Percentiles rank a stretch among this genome's conserved stretches.
phyloP scores from a whole-genome alignment of 106 monocot genomes.

The Acorus calamus region DNA sequence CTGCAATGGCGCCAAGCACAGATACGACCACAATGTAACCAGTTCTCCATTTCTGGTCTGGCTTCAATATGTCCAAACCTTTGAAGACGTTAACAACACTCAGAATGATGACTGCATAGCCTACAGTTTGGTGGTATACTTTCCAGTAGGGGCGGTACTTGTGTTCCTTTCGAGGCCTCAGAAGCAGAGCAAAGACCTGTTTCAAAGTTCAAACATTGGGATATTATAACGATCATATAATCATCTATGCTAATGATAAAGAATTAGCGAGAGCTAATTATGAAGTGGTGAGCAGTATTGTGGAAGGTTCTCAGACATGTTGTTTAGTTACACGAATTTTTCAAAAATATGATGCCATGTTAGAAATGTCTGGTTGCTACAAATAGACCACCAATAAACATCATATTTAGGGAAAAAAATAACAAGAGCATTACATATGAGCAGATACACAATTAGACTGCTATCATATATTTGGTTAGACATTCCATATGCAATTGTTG shows the following conservation, averaged over 20 bases:
- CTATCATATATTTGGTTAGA: too few species aligned
- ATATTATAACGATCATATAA: neutral
- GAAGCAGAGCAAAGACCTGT: slow-evolving; percentile 4
- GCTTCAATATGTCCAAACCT: slow-evolving; percentile 7
- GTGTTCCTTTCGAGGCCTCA: slow-evolving; percentile 18
- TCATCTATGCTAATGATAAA: neutral
- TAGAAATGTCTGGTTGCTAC: too few species aligned
- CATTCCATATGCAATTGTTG: too few species aligned
- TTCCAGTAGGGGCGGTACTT: slow-evolving; percentile 14
- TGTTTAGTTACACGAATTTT: too few species aligned
- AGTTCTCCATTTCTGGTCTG: slow-evolving; percentile 4
- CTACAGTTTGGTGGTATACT: slow-evolving; percentile 10
- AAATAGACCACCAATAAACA: too few species aligned
- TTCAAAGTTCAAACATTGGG: neutral
- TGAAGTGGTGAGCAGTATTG: too few species aligned
- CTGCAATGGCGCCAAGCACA: slow-evolving; percentile 2
- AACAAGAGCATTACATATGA: too few species aligned
- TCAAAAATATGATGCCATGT: too few species aligned
- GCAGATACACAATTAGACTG: too few species aligned
- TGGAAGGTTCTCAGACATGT: too few species aligned
- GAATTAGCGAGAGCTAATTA: neutral
- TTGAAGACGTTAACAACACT: slow-evolving; percentile 12
- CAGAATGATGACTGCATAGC: slow-evolving; percentile 11
- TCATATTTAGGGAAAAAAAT: too few species aligned
- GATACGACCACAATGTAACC: neutral